A percentile compares a stretch with the other conserved stretches of the same genome.
Conservation (phyloP, 352 stramenopile species). For the Detonula confervacea region DNA sequence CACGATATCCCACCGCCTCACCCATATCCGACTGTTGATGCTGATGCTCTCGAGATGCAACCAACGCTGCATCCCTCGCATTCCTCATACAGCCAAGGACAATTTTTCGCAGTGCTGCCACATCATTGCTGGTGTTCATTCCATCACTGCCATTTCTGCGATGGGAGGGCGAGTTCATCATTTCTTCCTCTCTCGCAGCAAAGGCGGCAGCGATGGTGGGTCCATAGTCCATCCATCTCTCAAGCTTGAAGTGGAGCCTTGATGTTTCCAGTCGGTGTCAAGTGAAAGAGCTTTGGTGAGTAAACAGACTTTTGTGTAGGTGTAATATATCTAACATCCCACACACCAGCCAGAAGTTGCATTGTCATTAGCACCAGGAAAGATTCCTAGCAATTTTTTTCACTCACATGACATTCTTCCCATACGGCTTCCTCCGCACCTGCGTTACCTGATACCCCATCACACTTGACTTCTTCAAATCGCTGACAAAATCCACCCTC, state of each 20-base stretch:
- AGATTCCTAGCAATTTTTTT: too few relatives aligned
- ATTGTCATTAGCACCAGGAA: not conserved
- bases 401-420: slow-evolving; percentile 78
- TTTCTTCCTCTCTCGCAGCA: slow-evolving; percentile 78
- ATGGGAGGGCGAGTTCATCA: slow-evolving; percentile 62
- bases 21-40: slow-evolving; percentile 5
- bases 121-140: slow-evolving; percentile 55
- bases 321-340: not conserved
- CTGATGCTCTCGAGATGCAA: slow-evolving; percentile 23
- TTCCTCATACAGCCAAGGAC: slow-evolving; percentile 82
- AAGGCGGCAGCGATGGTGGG: slow-evolving; percentile 89
- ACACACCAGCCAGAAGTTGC: not conserved
- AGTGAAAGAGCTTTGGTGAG: not conserved
- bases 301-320: not conserved
- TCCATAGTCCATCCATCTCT: slow-evolving; percentile 89
- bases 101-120: slow-evolving; percentile 62
- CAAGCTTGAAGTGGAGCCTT: slow-evolving; percentile 88
- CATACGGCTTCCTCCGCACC: slow-evolving; percentile 78
- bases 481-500: slow-evolving; percentile 83
- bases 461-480: slow-evolving; percentile 84
- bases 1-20: slow-evolving; percentile 10
- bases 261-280: not conserved
- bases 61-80: slow-evolving; percentile 55
- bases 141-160: slow-evolving; percentile 14
- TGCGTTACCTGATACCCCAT: slow-evolving; percentile 84